phyloP scores from a whole-genome alignment of 108 stramenopile species.

The Stephanodiscus triporus region DNA sequence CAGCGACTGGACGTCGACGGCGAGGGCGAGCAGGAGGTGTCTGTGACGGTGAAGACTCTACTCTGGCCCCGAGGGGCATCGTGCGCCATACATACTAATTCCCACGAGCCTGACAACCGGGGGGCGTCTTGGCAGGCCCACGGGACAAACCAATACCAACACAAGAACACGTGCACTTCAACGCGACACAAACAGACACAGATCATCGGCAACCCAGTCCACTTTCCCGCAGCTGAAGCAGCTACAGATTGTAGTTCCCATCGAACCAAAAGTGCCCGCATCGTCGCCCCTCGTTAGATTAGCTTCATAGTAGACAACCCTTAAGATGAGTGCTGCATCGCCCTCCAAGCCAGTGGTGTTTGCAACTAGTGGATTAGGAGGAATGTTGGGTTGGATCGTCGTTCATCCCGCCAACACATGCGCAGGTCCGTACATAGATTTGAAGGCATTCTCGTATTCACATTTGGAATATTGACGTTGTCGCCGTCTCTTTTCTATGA shows the following conservation, averaged over 20 bases:
- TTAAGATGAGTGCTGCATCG: conserved; percentile 21
- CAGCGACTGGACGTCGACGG: too few species aligned
- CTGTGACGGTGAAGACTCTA: too few species aligned
- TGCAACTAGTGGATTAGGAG: conserved; percentile 88
- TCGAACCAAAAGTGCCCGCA: neutral
- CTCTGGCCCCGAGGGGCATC: too few species aligned
- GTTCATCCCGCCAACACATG: conserved; percentile 93
- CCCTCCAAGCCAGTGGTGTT: conserved; percentile 71
- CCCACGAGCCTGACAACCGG: too few species aligned
- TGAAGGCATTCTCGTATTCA: neutral
- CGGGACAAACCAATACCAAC: too few species aligned
- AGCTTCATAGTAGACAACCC: neutral
- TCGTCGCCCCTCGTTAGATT: conserved; percentile 1
- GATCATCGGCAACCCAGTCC: too few species aligned
- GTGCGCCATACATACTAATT: neutral
- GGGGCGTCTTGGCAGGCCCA: too few species aligned
- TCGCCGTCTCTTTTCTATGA: neutral
- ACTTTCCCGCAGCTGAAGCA: too few species aligned
- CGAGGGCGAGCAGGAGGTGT: too few species aligned
- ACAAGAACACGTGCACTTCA: too few species aligned
- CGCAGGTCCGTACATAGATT: conserved; percentile 35
- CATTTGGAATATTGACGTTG: neutral
- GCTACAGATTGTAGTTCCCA: too few species aligned
- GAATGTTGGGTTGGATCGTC: conserved; percentile 84
- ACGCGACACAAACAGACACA: too few species aligned